A percentile compares a stretch with the other conserved stretches of the same genome.
Conservation (phyloP, 306 rosid species). For the Potentilla sterilis region DNA sequence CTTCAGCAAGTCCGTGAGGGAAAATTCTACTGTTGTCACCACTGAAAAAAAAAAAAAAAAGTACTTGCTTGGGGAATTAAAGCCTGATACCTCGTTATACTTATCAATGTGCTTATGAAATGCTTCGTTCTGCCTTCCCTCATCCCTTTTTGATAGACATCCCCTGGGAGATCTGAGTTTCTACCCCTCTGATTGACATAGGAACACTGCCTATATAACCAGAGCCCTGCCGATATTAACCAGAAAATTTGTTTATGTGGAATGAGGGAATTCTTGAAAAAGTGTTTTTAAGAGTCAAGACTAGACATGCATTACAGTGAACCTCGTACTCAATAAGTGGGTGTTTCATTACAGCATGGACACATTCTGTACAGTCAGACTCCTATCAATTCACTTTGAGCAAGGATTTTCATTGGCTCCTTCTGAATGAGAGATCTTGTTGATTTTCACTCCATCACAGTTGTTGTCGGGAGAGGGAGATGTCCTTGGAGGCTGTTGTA, state of each 20-base stretch:
- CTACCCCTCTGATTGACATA: neutral
- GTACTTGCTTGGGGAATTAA: neutral
- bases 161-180: neutral
- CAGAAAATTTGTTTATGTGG: neutral
- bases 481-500: neutral
- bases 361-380: neutral
- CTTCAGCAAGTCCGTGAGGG: neutral
- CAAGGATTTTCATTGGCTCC: neutral
- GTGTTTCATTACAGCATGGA: neutral
- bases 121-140: slow-evolving; percentile 3
- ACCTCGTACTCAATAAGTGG: neutral
- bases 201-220: neutral
- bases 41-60: neutral
- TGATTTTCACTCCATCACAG: neutral
- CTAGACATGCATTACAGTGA: neutral
- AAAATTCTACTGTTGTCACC: neutral
- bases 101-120: slow-evolving; percentile 7
- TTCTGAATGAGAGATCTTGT: neutral
- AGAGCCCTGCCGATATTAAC: neutral
- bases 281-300: neutral
- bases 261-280: slow-evolving; percentile 2
- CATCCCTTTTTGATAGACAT: neutral
- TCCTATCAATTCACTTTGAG: neutral
- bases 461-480: neutral
- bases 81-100: slow-evolving; percentile 9